These are phyloP conservation scores for Astragalus membranaceus DNA, from an alignment of 306 rosid genomes.

Conservation along the genomic window DNA sequence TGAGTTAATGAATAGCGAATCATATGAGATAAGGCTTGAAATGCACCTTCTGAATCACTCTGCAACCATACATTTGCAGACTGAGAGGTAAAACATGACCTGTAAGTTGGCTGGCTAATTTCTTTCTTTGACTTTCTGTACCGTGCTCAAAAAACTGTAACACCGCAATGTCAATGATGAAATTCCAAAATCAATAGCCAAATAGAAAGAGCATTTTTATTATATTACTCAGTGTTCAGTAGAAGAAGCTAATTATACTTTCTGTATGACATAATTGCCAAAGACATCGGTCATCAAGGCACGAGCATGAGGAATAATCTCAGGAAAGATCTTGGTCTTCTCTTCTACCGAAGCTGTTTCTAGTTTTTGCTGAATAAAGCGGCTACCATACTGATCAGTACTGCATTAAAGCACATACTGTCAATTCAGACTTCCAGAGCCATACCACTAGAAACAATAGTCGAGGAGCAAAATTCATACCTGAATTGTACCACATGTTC, in stretches of 20 bases:
- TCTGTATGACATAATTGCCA: slow-evolving; percentile 96
- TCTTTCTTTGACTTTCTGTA: slow-evolving; percentile 73
- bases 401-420: slow-evolving; percentile 46
- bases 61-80: slow-evolving; percentile 98
- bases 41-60: slow-evolving; percentile 96
- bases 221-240: slow-evolving; percentile 15
- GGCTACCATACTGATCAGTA: slow-evolving; percentile 97
- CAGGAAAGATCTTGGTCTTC: slow-evolving; percentile 74
- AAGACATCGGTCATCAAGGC: slow-evolving; percentile 93
- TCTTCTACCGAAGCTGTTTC: slow-evolving; percentile 80
- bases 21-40: slow-evolving; percentile 5
- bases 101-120: slow-evolving; percentile 67
- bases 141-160: slow-evolving; percentile 98
- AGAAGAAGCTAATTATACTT: slow-evolving; percentile 46
- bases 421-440: slow-evolving; percentile 21
- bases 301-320: slow-evolving; percentile 83
- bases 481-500: slow-evolving; percentile 86
- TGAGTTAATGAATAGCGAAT: slow-evolving; percentile 5
- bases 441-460: slow-evolving; percentile 13
- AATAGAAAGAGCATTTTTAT: neutral
- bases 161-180: slow-evolving; percentile 37
- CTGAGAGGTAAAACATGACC: slow-evolving; percentile 92
- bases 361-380: slow-evolving; percentile 94
- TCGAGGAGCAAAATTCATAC: slow-evolving; percentile 29
- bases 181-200: slow-evolving; percentile 18